Evolutionary conservation across 306 rosid genomes (phyloP).

Genomic region (Acacia acuminata): DNA sequence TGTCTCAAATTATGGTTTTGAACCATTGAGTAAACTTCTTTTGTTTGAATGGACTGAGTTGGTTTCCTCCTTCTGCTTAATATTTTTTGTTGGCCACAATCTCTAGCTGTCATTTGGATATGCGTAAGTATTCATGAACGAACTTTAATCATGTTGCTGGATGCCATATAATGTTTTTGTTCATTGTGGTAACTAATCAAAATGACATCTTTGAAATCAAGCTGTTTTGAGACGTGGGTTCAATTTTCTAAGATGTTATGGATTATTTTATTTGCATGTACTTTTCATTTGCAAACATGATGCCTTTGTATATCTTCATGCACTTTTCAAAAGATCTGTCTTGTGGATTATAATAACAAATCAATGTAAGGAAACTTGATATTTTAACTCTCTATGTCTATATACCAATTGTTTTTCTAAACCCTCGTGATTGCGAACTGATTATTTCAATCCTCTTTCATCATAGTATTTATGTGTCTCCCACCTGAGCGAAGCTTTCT

Average conservation of each 20-base stretch:
- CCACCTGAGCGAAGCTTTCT: neutral
- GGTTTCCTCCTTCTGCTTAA: constrained; percentile 3
- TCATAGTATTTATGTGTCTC: neutral
- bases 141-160: neutral
- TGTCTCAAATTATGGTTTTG: constrained; percentile 3
- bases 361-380: constrained; percentile 18
- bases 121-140: neutral
- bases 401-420: constrained; percentile 7
- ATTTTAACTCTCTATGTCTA: neutral
- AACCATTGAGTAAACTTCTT: constrained; percentile 3
- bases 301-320: neutral
- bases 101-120: constrained; percentile 1
- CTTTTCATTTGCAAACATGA: neutral
- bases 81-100: neutral
- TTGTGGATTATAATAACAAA: neutral
- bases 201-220: constrained; percentile 16
- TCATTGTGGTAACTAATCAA: neutral
- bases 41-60: constrained; percentile 8
- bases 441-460: neutral
- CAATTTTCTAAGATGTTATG: constrained; percentile 15
- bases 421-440: neutral
- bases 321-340: neutral
- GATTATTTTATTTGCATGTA: neutral
- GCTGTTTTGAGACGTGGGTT: constrained; percentile 20
- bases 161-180: neutral